A percentile compares a stretch with the other conserved stretches of the same genome.
phyloP scores from a whole-genome alignment of 1,139 yeast genomes.

The Diutina ranongensis region DNA sequence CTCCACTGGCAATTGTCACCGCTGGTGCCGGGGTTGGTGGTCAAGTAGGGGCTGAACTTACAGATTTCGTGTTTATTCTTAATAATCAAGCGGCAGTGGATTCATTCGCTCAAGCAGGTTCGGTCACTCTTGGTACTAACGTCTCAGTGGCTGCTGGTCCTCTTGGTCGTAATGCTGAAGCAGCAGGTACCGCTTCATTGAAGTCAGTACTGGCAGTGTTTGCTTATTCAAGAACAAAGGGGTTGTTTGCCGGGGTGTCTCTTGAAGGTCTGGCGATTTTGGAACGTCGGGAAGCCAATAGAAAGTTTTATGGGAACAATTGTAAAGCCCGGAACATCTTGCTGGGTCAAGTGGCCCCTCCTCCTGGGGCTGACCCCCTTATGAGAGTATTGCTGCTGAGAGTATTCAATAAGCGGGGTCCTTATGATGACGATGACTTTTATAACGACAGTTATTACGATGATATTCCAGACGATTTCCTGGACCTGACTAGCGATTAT shows the following conservation, averaged over 20 bases:
- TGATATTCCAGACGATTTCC: conserved; percentile 63
- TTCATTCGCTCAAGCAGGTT: conserved; percentile 88
- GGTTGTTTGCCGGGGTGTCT: conserved; percentile 94
- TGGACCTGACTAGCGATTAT: conserved; percentile 31
- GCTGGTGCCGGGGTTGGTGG: conserved; percentile 99
- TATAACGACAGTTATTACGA: conserved; percentile 52
- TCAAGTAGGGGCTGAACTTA: conserved; percentile 89
- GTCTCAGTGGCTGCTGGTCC: conserved; percentile 98
- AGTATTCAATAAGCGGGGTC: conserved; percentile 49
- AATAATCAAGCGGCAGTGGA: conserved; percentile 84
- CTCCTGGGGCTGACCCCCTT: conserved; percentile 85
- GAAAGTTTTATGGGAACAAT: conserved; percentile 82
- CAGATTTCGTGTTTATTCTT: conserved; percentile 90
- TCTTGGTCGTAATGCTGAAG: conserved; percentile 93
- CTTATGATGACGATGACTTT: conserved; percentile 38
- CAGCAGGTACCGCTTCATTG: conserved; percentile 90
- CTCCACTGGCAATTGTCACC: conserved; percentile 90
- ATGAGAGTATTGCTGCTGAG: conserved; percentile 80
- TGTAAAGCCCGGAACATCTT: conserved; percentile 80
- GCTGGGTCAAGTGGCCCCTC: conserved; percentile 79
- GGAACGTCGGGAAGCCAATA: conserved; percentile 93
- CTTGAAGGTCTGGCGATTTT: conserved; percentile 91
- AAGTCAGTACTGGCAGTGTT: conserved; percentile 85
- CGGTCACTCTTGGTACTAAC: conserved; percentile 91
- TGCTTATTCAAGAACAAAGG: conserved; percentile 91